Base-by-base conservation (phyloP, 2,329 filamentous ascomycete genomes). In the Beauveria sp. region DNA sequence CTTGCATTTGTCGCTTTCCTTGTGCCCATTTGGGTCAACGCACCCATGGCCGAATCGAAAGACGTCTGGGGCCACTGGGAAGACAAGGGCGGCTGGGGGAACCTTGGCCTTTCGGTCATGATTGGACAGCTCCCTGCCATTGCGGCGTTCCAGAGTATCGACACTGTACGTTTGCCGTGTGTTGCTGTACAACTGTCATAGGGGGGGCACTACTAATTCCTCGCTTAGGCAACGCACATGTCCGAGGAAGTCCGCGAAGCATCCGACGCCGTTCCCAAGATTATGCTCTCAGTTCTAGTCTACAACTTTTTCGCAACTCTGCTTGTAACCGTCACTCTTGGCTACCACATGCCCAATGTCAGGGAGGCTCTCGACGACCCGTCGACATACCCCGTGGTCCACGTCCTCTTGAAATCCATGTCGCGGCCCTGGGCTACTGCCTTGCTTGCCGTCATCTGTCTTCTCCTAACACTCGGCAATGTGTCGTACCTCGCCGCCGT, bases 171-270 rank as follows among this genome's bases (percentile, higher is more conserved):
- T 55, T n/a, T 43, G 12, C 10, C 10, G 30, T 34, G 30, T 12
- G 30, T 34, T 34, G 30, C 30, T 34, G 30, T 34, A 5, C 30
- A 34, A 34, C 10, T 34, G 30, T 34, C 30, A 12, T 12, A 9
- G 2, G 30, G 10, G 10, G 20, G 16, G 16, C 30, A 26, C 20
- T 28, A 24, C 30, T 48, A 46, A 46, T 37, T 12, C 41, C 1
- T 9, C 26, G 59, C 30, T 57, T 12, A 65, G 63, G 62, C 51
- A 12, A 57, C 53, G 18, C 63, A 64, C 59, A 62, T 65, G 57
- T 55, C 63, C 14, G 64, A 64, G 28, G 61, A 65, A 44, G 64
- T 65, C 48, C 55, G 61, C 40, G 53, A 62, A 37, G 63, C 64
- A 7, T 52, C 63, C 22, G 52, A 37, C 22, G 53, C 51, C 6